These are phyloP conservation scores for Lagenaria siceraria DNA, from an alignment of 306 rosid genomes.

Conservation along the genomic window DNA sequence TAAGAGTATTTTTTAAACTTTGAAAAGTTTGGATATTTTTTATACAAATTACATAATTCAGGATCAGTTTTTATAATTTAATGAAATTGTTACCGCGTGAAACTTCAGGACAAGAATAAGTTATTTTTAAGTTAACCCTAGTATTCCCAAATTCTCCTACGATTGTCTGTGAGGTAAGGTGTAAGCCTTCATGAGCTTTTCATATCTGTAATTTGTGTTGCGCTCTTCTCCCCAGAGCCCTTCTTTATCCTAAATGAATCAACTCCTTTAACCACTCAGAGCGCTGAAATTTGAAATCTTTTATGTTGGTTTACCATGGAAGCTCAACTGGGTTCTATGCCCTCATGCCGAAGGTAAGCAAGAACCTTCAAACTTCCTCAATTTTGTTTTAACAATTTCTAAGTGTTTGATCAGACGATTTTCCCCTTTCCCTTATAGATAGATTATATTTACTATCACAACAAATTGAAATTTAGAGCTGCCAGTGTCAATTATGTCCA, in stretches of 20 bases:
- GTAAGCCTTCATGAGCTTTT: no score
- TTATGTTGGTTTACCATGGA: slow-evolving; percentile 3
- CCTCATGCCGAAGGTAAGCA: slow-evolving; percentile 15
- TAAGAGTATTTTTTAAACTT: no score
- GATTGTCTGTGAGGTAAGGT: no score
- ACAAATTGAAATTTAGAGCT: background rate
- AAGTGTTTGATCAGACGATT: background rate
- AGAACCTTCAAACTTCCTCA: slow-evolving; percentile 1
- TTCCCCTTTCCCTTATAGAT: slow-evolving; percentile 6
- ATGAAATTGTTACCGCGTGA: no score
- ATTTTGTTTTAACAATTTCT: background rate
- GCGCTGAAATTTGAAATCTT: background rate
- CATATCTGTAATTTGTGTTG: no score
- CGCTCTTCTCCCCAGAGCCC: background rate
- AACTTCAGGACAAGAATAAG: no score
- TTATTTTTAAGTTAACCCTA: no score
- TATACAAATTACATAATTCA: no score
- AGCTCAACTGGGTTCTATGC: slow-evolving; percentile 3
- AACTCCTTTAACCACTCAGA: background rate
- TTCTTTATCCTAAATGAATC: background rate
- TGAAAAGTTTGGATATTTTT: no score
- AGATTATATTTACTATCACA: background rate
- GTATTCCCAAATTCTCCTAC: no score
- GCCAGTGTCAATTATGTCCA: slow-evolving; percentile 15
- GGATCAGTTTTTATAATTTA: no score